Conservation (phyloP, 176 grass and related monocot genomes). For the Zizania latifolia region DNA sequence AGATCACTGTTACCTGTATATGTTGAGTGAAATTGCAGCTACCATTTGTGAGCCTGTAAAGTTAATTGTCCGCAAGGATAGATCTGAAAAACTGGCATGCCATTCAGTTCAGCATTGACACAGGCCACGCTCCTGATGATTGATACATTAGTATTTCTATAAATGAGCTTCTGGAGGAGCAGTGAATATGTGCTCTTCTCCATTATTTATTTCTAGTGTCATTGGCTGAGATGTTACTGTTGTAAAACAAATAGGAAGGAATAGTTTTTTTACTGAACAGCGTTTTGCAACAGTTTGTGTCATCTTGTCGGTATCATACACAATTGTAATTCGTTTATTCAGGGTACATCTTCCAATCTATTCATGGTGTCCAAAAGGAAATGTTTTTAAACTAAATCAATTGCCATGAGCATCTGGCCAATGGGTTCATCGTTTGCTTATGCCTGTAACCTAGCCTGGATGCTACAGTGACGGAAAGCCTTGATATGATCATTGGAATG, state of each 20-base stretch:
- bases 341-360: constrained; percentile 8
- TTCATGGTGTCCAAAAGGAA: background rate
- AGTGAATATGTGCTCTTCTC: constrained; percentile 46
- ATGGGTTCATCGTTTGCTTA: background rate
- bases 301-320: constrained; percentile 21
- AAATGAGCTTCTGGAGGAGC: constrained; percentile 39
- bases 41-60: constrained; percentile 53
- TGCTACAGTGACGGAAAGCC: background rate
- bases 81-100: constrained; percentile 31
- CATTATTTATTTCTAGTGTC: constrained; percentile 35
- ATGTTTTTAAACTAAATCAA: background rate
- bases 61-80: constrained; percentile 64
- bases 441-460: background rate
- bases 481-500: too few species aligned
- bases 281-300: constrained; percentile 24
- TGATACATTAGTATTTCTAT: constrained; percentile 9
- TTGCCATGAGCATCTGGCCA: background rate
- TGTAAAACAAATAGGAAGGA: constrained; percentile 44
- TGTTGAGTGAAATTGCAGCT: constrained; percentile 40
- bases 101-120: constrained; percentile 35
- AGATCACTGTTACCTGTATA: constrained; percentile 41
- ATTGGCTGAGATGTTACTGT: constrained; percentile 30
- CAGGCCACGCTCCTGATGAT: constrained; percentile 21
- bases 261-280: constrained; percentile 23
- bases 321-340: constrained; percentile 37